Conservation (phyloP, 768 basidiomycete genomes). For the Russula foetens region DNA sequence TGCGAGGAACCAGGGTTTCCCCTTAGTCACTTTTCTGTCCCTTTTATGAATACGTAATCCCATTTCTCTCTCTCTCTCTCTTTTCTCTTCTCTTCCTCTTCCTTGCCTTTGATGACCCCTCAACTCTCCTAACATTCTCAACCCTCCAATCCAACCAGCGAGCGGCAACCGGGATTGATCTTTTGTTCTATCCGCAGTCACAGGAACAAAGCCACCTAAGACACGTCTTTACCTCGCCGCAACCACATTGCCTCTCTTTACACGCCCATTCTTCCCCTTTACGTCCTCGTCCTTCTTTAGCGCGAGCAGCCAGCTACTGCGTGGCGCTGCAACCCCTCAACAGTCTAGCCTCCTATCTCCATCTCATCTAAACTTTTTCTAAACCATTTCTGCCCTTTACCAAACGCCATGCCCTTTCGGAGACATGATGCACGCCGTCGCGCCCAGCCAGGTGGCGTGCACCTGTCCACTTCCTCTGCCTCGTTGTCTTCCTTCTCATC, state of each 20-base stretch:
- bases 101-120: not conserved
- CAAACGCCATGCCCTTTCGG: slow-evolving; percentile 15
- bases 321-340: slow-evolving; percentile 12
- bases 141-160: not conserved
- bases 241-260: slow-evolving; percentile 16
- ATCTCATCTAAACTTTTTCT: slow-evolving; percentile 3
- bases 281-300: slow-evolving; percentile 14
- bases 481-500: slow-evolving; percentile 39
- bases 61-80: too few species aligned
- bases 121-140: not conserved
- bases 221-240: slow-evolving; percentile 16
- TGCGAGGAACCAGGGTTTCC: not conserved
- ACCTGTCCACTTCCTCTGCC: slow-evolving; percentile 33
- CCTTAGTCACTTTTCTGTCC: not conserved
- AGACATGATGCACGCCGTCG: slow-evolving; percentile 15
- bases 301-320: slow-evolving; percentile 11
- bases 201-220: not conserved
- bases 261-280: slow-evolving; percentile 9
- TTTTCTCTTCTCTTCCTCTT: too few species aligned
- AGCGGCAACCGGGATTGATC: not conserved
- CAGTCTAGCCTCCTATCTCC: slow-evolving; percentile 18
- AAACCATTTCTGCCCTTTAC: not conserved
- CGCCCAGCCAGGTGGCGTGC: slow-evolving; percentile 23
- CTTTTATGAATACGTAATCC: slow-evolving; percentile 2
- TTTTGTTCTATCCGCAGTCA: not conserved